Conservation (phyloP, 2,329 filamentous ascomycete genomes). For the Lizonia empirigonia region DNA sequence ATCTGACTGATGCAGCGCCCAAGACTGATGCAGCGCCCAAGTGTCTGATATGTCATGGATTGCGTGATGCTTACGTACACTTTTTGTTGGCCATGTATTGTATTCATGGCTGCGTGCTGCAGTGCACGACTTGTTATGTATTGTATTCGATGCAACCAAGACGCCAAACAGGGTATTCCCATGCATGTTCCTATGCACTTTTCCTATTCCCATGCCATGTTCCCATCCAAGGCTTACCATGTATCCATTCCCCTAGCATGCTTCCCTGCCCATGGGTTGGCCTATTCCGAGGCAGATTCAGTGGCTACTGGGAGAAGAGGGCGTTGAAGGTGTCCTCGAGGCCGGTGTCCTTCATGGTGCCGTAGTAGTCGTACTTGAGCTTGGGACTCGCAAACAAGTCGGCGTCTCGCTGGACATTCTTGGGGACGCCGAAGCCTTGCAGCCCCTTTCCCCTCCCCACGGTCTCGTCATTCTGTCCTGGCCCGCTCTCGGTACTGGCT, state of each 20-base stretch:
- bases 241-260: too few relatives aligned
- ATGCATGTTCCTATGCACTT: too few relatives aligned
- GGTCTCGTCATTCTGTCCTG: neutral
- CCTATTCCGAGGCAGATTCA: too few relatives aligned
- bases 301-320: conserved; percentile 37
- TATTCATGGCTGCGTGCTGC: too few relatives aligned
- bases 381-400: conserved; percentile 41
- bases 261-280: too few relatives aligned
- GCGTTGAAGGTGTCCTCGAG: conserved; percentile 41
- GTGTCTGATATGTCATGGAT: neutral
- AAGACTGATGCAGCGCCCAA: conserved; percentile 43
- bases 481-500: neutral
- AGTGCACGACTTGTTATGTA: too few relatives aligned
- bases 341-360: conserved; percentile 38
- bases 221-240: too few relatives aligned
- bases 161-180: too few relatives aligned
- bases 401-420: conserved; percentile 35
- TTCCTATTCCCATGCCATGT: too few relatives aligned
- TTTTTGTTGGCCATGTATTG: too few relatives aligned
- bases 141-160: too few relatives aligned
- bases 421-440: conserved; percentile 33
- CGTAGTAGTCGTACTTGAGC: conserved; percentile 43
- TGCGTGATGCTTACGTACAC: neutral
- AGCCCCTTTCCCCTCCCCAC: conserved; percentile 22
- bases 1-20: conserved; percentile 44